phyloP scores from a whole-genome alignment of 1,284 basidiomycete species.

The Spongispora temasekensis region DNA sequence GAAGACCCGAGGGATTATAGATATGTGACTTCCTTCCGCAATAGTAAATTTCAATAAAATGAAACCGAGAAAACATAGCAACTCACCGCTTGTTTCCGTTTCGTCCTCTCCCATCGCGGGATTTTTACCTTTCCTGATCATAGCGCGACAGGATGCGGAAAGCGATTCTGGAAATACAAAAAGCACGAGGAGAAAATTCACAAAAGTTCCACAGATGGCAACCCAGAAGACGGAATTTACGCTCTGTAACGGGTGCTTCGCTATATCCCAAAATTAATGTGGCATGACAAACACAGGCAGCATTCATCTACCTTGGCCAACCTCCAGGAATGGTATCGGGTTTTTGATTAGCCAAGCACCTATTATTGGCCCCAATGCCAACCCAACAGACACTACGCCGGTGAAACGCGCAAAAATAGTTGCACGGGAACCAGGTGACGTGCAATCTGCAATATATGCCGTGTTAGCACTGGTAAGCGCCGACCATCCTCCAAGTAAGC shows the following conservation, averaged over 20 bases:
- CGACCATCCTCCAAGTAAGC: constrained; percentile 84
- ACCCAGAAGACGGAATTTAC: constrained; percentile 65
- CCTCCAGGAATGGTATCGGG: constrained; percentile 43
- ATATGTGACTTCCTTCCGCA: constrained; percentile 15
- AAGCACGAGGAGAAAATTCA: constrained; percentile 54
- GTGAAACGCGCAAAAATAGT: constrained; percentile 80
- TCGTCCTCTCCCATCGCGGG: constrained; percentile 26
- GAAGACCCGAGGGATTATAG: constrained; percentile 28
- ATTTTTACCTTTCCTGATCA: constrained; percentile 37
- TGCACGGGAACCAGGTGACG: constrained; percentile 80
- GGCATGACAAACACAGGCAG: background rate
- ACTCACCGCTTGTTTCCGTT: constrained; percentile 10
- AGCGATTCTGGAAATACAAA: constrained; percentile 69
- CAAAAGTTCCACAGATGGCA: constrained; percentile 46
- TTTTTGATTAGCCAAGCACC: constrained; percentile 70
- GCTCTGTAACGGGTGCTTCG: constrained; percentile 29
- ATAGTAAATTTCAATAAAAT: background rate
- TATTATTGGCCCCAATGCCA: constrained; percentile 71
- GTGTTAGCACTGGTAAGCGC: constrained; percentile 77
- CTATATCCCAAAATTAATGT: constrained; percentile 15
- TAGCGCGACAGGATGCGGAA: constrained; percentile 44
- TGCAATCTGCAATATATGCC: constrained; percentile 87
- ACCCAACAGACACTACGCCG: constrained; percentile 70
- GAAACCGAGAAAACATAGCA: constrained; percentile 2
- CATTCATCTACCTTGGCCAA: constrained; percentile 25